phyloP scores from a whole-genome alignment of 2,329 filamentous ascomycete genomes.

The Diaporthe helianthi region DNA sequence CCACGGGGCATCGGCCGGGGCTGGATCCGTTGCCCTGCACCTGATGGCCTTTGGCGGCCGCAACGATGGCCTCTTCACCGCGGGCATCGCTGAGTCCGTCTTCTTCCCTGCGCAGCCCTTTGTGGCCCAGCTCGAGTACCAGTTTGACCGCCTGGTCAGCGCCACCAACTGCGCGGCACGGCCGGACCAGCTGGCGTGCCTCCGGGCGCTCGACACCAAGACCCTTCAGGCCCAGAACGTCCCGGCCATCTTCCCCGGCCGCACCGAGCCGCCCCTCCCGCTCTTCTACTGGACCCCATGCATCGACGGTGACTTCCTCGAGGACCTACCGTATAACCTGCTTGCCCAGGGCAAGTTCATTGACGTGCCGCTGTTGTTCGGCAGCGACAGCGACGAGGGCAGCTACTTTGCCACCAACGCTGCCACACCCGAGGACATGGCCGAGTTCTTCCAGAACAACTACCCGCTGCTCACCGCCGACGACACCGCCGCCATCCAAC shows the following conservation, averaged over 20 bases:
- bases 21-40: conserved; percentile 62
- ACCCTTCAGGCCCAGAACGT: conserved; percentile 51
- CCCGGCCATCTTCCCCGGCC: conserved; percentile 49
- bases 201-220: conserved; percentile 46
- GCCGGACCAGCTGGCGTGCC: conserved; percentile 49
- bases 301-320: conserved; percentile 55
- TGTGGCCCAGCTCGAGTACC: conserved; percentile 54
- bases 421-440: conserved; percentile 44
- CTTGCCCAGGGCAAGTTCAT: conserved; percentile 57
- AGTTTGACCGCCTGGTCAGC: conserved; percentile 50
- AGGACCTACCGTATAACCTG: conserved; percentile 50
- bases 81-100: conserved; percentile 54
- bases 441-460: conserved; percentile 53
- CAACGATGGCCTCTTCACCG: conserved; percentile 54
- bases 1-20: conserved; percentile 68
- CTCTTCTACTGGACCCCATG: conserved; percentile 60
- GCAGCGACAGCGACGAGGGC: conserved; percentile 55
- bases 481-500: conserved; percentile 46
- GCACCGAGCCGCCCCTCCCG: conserved; percentile 42
- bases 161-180: conserved; percentile 47
- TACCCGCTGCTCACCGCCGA: conserved; percentile 51
- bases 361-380: conserved; percentile 60
- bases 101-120: conserved; percentile 58
- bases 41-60: conserved; percentile 55
- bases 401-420: conserved; percentile 52